Base-by-base conservation (phyloP, 2,329 filamentous ascomycete genomes). In the Claviceps monticola region DNA sequence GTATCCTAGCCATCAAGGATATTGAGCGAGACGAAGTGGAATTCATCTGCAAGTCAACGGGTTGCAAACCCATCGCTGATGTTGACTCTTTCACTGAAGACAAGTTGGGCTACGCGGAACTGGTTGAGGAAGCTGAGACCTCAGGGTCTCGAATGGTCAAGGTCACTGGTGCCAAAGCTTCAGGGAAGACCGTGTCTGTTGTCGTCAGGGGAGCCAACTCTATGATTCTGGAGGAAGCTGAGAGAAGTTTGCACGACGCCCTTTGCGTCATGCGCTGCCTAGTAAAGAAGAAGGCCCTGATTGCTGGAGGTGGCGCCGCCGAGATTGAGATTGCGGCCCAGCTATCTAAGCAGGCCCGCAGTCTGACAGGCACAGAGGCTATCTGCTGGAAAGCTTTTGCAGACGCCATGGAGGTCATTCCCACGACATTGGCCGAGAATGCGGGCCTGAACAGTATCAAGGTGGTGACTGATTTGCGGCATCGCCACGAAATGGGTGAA, bases 331-430 rank as follows among this genome's bases (percentile, higher is more conserved):
- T 98, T 61, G 88, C 93, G 21, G 86, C 93, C 51, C 80, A 88
- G 63, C 79, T 98, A 37, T 82, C 85, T 53, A 84, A 87, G 69
- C 85, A 87, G 64, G 82, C 91, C 8, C 86, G 90, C 59, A 82
- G 84, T 61, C 76, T 96, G 55, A 83, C 84, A 0, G 94, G 94
- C 55, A 96, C 93, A 5, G 93, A 98, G 69, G 83, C 89, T 41
- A 96, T 97, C 64, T 98, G 93, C 80, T 98, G 88, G 88, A 97
- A 96, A 74, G 91, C 91, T 0, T 98, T 98, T 64, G 93, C 94
- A 1, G 91, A 98, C 57, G 93, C 93, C 7, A 85, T 98, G 74
- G 93, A 98, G 72, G 88, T 98, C 43, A 87, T 98, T 51, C 93
- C 94, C 14, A 96, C 91, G 37, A 98, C 93, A 1, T 76, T 98